Evolutionary conservation across 2,329 filamentous ascomycete genomes (phyloP).

Genomic region (Pseudogymnoascus sp.): DNA sequence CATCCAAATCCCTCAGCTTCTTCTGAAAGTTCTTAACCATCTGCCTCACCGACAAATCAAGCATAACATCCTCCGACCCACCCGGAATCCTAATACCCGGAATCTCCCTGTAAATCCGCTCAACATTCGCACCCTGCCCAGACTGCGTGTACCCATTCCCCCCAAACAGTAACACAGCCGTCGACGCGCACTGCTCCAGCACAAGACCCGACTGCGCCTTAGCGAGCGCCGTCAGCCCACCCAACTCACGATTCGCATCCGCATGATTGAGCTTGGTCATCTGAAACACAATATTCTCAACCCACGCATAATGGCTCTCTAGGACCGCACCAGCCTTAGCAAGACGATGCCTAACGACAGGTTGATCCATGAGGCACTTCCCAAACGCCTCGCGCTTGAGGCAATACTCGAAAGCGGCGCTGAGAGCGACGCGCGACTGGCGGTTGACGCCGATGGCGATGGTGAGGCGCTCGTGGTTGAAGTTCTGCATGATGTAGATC

Average conservation of each 20-base stretch:
- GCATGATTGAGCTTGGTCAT: conserved; percentile 53
- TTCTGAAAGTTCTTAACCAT: conserved; percentile 60
- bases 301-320: conserved; percentile 64
- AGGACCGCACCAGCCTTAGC: conserved; percentile 61
- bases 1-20: conserved; percentile 45
- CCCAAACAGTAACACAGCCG: conserved; percentile 62
- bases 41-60: conserved; percentile 62
- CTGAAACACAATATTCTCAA: conserved; percentile 63
- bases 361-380: conserved; percentile 63
- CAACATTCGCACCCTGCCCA: conserved; percentile 63
- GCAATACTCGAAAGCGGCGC: conserved; percentile 52
- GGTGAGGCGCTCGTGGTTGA: conserved; percentile 67
- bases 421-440: conserved; percentile 52
- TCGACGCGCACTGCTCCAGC: conserved; percentile 61
- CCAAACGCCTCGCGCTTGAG: conserved; percentile 61
- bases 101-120: conserved; percentile 61
- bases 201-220: conserved; percentile 69
- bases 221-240: conserved; percentile 61
- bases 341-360: conserved; percentile 63
- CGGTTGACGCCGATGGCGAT: conserved; percentile 59
- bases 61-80: conserved; percentile 64
- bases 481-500: conserved; percentile 69
- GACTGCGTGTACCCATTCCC: conserved; percentile 64
- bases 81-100: conserved; percentile 56
- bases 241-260: conserved; percentile 54